Evolutionary conservation across 345 rosid genomes (phyloP), one percentile per base, ranked within the genome.

Genomic region (Aurinia saxatilis): DNA sequence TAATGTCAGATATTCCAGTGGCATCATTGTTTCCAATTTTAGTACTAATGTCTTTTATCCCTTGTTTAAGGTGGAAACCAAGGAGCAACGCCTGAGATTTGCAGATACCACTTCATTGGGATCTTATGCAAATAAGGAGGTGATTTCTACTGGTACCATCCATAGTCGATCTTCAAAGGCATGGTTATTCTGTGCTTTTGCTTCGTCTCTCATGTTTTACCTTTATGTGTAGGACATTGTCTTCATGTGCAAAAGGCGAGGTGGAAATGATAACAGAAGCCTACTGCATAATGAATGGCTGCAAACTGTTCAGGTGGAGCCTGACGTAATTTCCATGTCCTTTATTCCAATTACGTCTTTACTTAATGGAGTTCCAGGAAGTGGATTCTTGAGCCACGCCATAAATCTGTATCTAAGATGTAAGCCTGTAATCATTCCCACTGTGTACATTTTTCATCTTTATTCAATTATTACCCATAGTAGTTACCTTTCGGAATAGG

Each of bases 361-460:
- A 54, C 79, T 93, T 77, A 87, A 82, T 74, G 99, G 97, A 74
- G 87, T 90, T 9, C 90, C 90, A 1, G 99, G 99, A 61, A 79
- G 88, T 64, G 97, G 97, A 66, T 93, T 90, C 80, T 70, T 90
- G 75, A 85, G 90, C 82, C 97, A 90, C 74, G 97, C 99, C 59
- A 93, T 90, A 69, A 93, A 93, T 80, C 90, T 93, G 18, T 93
- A 93, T 67, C 66, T 93, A 68, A 72, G 95, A 81, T 93, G 99
- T 93, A 70, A 90, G 84, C 69, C 36, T 51, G 45, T 51, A 33
- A 27, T 49, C 23, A 23, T 33, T 51, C 55, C 50, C 46, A 18
- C 2, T 63, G 19, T 52, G 49, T 65, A 50, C 60, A 7, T 54
- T 58, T 50, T 14, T 27, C 41, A 5, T 68, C 33, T 47, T 14